Base-by-base conservation (phyloP, 192 early-diverging fungal genomes). In the Backusella liffmaniae region DNA sequence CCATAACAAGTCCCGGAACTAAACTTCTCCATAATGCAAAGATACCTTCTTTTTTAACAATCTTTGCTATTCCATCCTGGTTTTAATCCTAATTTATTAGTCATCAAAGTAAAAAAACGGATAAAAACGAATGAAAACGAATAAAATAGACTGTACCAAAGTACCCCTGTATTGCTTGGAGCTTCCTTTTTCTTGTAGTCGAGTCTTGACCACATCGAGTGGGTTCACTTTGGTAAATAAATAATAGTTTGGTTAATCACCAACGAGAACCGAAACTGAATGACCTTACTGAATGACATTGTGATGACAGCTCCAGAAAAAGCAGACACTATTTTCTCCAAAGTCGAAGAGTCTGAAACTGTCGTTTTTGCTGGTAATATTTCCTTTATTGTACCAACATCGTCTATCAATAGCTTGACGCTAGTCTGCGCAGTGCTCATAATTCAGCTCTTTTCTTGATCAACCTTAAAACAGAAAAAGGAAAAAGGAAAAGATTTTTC, bases 11-110 rank as follows among this genome's bases (percentile, higher is more conserved):
- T 3, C 96, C 94, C 1, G 97, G 95, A 23, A 89, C 86, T 36
- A 99, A 84, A 0, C 97, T 96, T 69, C 93, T 85, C 94, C 94
- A 99, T 56, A 99, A 87, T 9, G 88, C 89, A n/a, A 84, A 66
- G 1, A 89, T 49, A 0, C 97, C 97, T 83, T 99, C 95, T 34
- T 90, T 84, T 23, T 89, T 84, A 13, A 90, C 85, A 78, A 98
- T 97, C 67, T 93, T 91, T 6, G 86, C 82, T 72, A 97, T 84
- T 0, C 91, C 94, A 29, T 92, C 92, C 86, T 49, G 10, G 10
- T 44, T 44, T 44, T 44, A 10, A 5, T 44, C 4, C 18, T 2
- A n/a, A n/a, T 49, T 9, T 49, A 49, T 49, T 49, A 49, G 46
- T 49, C 46, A 49, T 90, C 78, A 10, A 84, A 62, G 32, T 18